These are phyloP conservation scores for Trichoderma asperelloides DNA, from an alignment of 495 filamentous ascomycete species.

Conservation along the genomic window DNA sequence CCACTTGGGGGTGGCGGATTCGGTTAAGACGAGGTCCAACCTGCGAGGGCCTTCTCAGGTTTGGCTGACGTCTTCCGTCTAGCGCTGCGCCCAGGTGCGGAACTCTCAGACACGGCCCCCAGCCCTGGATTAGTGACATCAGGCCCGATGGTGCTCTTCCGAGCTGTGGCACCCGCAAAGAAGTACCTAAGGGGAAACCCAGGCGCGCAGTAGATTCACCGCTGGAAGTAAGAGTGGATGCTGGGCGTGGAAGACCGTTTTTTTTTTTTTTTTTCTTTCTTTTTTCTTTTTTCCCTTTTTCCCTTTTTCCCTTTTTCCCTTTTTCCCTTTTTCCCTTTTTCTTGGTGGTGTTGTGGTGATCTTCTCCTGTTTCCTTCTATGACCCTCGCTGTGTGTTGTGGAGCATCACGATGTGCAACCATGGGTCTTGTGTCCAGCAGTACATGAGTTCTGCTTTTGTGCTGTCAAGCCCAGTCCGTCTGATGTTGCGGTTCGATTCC, in stretches of 20 bases:
- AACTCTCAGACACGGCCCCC: conserved; percentile 1
- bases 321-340: background rate
- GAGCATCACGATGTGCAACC: background rate
- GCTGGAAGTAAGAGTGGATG: background rate
- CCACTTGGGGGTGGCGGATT: background rate
- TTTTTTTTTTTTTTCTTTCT: background rate
- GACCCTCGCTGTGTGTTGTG: background rate
- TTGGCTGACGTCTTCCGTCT: background rate
- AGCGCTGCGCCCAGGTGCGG: background rate
- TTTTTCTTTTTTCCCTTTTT: background rate
- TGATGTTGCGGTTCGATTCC: background rate
- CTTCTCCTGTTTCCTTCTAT: background rate
- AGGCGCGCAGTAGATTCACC: background rate
- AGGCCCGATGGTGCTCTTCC: background rate
- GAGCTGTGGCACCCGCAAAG: background rate
- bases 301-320: background rate
- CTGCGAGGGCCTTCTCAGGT: background rate
- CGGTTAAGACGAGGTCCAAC: background rate
- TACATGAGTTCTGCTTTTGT: background rate
- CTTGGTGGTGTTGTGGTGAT: background rate
- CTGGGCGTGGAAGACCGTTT: background rate
- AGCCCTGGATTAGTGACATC: background rate
- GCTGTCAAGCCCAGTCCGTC: background rate
- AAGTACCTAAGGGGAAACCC: background rate
- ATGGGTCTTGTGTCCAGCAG: background rate